Evolutionary conservation across 2,329 filamentous ascomycete species (phyloP).

Genomic region (Neurospora sp.): DNA sequence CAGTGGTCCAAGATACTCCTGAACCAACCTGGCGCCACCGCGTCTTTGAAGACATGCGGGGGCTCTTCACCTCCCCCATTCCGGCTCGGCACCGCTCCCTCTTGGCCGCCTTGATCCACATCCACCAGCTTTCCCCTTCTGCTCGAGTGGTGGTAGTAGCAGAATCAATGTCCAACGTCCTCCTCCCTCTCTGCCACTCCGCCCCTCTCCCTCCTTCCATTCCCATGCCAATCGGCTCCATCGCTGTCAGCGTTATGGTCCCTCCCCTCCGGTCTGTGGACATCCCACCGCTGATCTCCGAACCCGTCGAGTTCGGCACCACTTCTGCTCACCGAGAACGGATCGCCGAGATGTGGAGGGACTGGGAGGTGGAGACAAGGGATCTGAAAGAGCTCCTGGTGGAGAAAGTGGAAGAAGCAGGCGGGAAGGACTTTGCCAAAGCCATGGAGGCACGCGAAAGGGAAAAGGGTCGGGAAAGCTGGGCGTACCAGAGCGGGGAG

Average conservation of each 20-base stretch:
- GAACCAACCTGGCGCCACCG: constrained; percentile 19
- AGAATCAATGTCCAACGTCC: constrained; percentile 28
- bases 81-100: constrained; percentile 26
- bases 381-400: constrained; percentile 21
- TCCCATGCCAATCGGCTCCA: constrained; percentile 13
- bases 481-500: constrained; percentile 22
- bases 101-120: constrained; percentile 16
- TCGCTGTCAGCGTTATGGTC: constrained; percentile 28
- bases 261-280: constrained; percentile 27
- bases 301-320: constrained; percentile 19
- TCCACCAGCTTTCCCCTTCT: constrained; percentile 7
- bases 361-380: constrained; percentile 18
- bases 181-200: constrained; percentile 24
- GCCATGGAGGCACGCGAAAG: neutral
- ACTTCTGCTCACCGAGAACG: constrained; percentile 17
- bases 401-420: constrained; percentile 20
- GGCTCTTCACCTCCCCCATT: constrained; percentile 24
- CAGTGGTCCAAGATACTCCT: neutral
- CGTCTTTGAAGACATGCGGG: constrained; percentile 23
- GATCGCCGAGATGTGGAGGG: constrained; percentile 21
- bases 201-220: constrained; percentile 18
- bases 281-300: constrained; percentile 24
- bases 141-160: neutral
- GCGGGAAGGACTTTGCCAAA: constrained; percentile 12
- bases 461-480: constrained; percentile 6